These are phyloP conservation scores for Abortiporus biennis DNA, from an alignment of 1,284 basidiomycete species.

Conservation along the genomic window DNA sequence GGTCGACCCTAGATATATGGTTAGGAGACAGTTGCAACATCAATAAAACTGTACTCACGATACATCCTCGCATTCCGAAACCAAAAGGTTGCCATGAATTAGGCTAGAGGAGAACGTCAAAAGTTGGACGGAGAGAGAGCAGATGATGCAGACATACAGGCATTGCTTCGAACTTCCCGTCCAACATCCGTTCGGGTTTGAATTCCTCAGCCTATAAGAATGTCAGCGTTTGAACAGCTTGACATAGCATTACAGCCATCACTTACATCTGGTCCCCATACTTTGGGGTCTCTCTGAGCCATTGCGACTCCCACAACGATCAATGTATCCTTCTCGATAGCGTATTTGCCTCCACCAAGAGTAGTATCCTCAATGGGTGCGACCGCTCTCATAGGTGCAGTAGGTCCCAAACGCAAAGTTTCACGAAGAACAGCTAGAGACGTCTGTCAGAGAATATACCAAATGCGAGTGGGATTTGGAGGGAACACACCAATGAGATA, in stretches of 20 bases:
- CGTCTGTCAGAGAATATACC: neutral
- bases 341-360: slow-evolving; percentile 36
- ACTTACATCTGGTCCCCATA: slow-evolving; percentile 47
- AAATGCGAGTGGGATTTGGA: neutral
- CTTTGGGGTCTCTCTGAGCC: slow-evolving; percentile 36
- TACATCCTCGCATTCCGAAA: slow-evolving; percentile 37
- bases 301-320: slow-evolving; percentile 27
- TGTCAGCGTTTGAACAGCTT: neutral
- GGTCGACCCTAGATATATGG: slow-evolving; percentile 27
- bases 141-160: slow-evolving; percentile 25
- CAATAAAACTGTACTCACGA: slow-evolving; percentile 20
- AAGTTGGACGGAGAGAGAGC: neutral
- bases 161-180: slow-evolving; percentile 37
- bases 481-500: slow-evolving; percentile 32
- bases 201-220: slow-evolving; percentile 27
- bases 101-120: slow-evolving; percentile 18
- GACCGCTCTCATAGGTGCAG: slow-evolving; percentile 32
- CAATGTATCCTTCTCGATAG: slow-evolving; percentile 27
- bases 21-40: neutral
- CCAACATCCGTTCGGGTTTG: slow-evolving; percentile 42
- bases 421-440: slow-evolving; percentile 38
- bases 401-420: slow-evolving; percentile 37
- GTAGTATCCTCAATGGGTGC: slow-evolving; percentile 31
- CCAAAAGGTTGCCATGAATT: slow-evolving; percentile 44
- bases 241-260: neutral